Evolutionary conservation across 225 moss, liverwort and hornwort genomes (phyloP), one percentile per base, ranked within the genome.

Genomic region (Marchantia paleacea): DNA sequence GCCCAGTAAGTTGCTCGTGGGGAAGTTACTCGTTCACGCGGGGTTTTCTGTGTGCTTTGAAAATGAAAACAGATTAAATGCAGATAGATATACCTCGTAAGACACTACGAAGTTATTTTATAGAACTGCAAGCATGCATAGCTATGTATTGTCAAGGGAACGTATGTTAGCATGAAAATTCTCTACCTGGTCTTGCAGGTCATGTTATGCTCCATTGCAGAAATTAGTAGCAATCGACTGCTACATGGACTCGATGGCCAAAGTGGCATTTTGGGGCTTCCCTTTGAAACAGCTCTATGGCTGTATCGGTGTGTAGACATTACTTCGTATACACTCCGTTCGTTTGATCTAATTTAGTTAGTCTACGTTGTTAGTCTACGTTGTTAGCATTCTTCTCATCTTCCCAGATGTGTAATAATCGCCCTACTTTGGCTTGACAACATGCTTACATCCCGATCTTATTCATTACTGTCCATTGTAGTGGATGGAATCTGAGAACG

Each of bases 191-290:
- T 52, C 18, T 60, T 68, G 87, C 91, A 96, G 96, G 83, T 85
- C 2, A 99, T 99, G 93, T 60, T 99, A 82, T 90, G 91, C 87
- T 80, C 89, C 73, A 88, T 99, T 79, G 95, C 95, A 72, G 95
- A 99, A 82, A 83, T 95, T 73, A 99, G 92, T 86, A 95, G 99
- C 91, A 95, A 95, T 81, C 90, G 99, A 78, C 85, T 89, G 81
- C 77, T 99, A 60, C 75, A 85, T 75, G 99, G 99, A 83, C 85
- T 91, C 48, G 91, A 91, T 85, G 91, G 92, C 62, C 79, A 89
- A 73, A 92, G 89, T 61, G 99, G 99, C 71, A 85, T 99, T 65
- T 95, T 99, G 99, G 95, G 93, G 81, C 88, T 94, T 78, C 84
- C 95, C 4, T 95, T 92, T 67, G 88, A 88, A 76, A 95, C 95